These are phyloP conservation scores for Annulohypoxylon maeteangense DNA, from an alignment of 495 filamentous ascomycete species.

Conservation along the genomic window DNA sequence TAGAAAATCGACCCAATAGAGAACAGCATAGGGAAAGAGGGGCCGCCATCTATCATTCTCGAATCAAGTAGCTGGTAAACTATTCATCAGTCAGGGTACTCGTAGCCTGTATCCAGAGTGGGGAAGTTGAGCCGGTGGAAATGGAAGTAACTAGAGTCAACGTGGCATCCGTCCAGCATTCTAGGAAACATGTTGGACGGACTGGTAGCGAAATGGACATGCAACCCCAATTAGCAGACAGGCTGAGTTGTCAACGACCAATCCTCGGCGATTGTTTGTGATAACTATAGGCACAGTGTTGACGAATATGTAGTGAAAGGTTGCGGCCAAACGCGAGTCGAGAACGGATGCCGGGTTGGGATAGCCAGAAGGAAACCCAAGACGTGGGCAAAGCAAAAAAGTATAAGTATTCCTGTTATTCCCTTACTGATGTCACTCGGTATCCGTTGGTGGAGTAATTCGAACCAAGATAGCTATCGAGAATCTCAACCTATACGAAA, in stretches of 20 bases:
- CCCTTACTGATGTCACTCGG: slow-evolving; percentile 34
- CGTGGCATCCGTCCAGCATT: slow-evolving; percentile 51
- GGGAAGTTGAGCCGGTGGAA: slow-evolving; percentile 50
- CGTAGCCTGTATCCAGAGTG: slow-evolving; percentile 49
- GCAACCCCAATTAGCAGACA: slow-evolving; percentile 51
- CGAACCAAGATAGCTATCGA: slow-evolving; percentile 33
- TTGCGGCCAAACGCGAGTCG: slow-evolving; percentile 42
- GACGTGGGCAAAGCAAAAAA: slow-evolving; percentile 33
- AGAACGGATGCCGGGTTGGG: slow-evolving; percentile 36
- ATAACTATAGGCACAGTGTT: slow-evolving; percentile 43
- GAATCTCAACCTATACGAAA: slow-evolving; percentile 12
- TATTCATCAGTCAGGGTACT: slow-evolving; percentile 48
- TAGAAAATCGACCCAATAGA: slow-evolving; percentile 42
- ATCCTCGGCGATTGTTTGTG: slow-evolving; percentile 44
- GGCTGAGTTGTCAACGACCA: slow-evolving; percentile 50
- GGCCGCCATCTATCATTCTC: slow-evolving; percentile 36
- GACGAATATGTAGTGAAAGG: slow-evolving; percentile 46
- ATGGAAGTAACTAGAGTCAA: slow-evolving; percentile 49
- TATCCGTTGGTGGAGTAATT: slow-evolving; percentile 25
- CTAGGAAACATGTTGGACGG: slow-evolving; percentile 48
- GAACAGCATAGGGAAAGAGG: slow-evolving; percentile 34
- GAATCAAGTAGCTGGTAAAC: slow-evolving; percentile 46
- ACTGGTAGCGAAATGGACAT: slow-evolving; percentile 50
- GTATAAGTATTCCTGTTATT: slow-evolving; percentile 42
- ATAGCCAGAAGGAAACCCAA: slow-evolving; percentile 15